Evolutionary conservation across 495 filamentous ascomycete genomes (phyloP).

Genomic region (Penicillium ochrochloron): DNA sequence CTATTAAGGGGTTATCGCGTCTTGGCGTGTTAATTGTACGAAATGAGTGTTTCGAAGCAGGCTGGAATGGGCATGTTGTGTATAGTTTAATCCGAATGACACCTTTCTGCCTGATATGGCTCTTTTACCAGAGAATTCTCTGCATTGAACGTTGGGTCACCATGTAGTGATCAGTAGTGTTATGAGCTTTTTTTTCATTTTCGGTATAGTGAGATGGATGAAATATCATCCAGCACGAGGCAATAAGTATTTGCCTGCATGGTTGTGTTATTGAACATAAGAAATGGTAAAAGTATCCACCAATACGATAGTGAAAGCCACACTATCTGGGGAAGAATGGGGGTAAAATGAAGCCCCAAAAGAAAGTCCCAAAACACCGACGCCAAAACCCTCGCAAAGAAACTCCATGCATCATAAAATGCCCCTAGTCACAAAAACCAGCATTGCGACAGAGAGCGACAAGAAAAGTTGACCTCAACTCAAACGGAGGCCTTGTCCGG

Average conservation of each 20-base stretch:
- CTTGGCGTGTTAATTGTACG: not conserved
- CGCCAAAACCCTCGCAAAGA: not conserved
- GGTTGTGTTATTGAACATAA: not conserved
- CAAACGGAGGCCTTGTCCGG: not conserved
- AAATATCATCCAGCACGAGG: not conserved
- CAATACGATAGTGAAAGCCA: not conserved
- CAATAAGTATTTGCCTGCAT: not conserved
- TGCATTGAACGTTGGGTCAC: not conserved
- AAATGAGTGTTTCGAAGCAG: not conserved
- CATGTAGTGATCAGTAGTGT: not conserved
- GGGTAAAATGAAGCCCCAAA: not conserved
- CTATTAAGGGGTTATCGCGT: not conserved
- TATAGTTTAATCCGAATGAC: not conserved
- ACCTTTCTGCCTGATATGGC: not conserved
- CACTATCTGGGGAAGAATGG: conserved; percentile 2
- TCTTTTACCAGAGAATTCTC: not conserved
- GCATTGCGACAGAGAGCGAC: conserved; percentile 2
- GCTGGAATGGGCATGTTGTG: not conserved
- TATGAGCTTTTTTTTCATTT: not conserved
- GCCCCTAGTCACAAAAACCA: conserved; percentile 5
- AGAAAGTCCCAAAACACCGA: not conserved
- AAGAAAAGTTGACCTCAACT: not conserved
- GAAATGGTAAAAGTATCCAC: not conserved
- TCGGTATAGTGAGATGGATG: too few species aligned
- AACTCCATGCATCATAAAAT: conserved; percentile 7